Percentiles rank a stretch among this genome's conserved stretches.
Evolutionary conservation across 2,329 filamentous ascomycete species (phyloP).

Genomic region (Curvularia hawaiiensis): DNA sequence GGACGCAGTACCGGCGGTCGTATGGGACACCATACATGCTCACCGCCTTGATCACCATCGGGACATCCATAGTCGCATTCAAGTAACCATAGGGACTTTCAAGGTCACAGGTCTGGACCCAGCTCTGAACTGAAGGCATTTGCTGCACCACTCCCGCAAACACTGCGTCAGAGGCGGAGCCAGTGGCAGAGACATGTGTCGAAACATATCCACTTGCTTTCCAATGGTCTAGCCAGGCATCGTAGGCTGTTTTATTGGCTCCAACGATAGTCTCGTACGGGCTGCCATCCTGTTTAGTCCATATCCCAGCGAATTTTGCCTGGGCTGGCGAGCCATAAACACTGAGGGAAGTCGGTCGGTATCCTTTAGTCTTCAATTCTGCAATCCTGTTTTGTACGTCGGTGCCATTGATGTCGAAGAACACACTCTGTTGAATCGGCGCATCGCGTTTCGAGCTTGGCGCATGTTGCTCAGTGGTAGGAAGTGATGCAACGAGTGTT

Average conservation of each 20-base stretch:
- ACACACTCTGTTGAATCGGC: conserved; percentile 18
- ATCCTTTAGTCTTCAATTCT: conserved; percentile 23
- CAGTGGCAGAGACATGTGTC: conserved; percentile 30
- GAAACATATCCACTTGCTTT: conserved; percentile 26
- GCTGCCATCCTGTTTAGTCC: conserved; percentile 22
- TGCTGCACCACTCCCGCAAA: conserved; percentile 30
- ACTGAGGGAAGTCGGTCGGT: conserved; percentile 22
- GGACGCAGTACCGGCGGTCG: conserved; percentile 26
- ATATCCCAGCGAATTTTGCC: conserved; percentile 26
- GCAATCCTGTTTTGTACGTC: conserved; percentile 11
- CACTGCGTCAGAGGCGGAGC: conserved; percentile 20
- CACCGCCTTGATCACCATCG: conserved; percentile 20
- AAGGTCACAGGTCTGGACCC: conserved; percentile 23
- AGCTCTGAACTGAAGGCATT: conserved; percentile 8
- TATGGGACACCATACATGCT: conserved; percentile 23
- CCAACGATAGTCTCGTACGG: conserved; percentile 23
- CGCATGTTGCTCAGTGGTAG: conserved; percentile 6
- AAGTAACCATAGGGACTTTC: conserved; percentile 5
- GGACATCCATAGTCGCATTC: background rate
- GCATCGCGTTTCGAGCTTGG: conserved; percentile 16
- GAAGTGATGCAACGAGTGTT: conserved; percentile 12
- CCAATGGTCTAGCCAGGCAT: conserved; percentile 24
- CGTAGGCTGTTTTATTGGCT: conserved; percentile 21
- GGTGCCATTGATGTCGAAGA: conserved; percentile 13
- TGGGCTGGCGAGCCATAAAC: conserved; percentile 21